Evolutionary conservation across 2,329 filamentous ascomycete species (phyloP), one percentile per base, ranked within the genome.

Genomic region (Ceratocystis diversiconidia): DNA sequence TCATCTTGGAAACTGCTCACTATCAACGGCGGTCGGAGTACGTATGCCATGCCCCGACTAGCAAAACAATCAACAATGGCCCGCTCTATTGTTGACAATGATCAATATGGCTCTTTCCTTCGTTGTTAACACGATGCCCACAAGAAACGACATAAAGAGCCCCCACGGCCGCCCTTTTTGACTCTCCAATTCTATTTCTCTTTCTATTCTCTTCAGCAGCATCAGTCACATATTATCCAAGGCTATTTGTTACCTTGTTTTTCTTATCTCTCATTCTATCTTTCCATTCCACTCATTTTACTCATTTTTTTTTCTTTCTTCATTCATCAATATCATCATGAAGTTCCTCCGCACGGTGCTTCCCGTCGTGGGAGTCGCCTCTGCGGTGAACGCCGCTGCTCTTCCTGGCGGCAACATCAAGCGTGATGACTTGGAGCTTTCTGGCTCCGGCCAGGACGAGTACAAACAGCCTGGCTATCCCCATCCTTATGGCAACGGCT

Each of bases 321-420:
- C 46, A 60, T 65, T 48, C 55, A 59, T 59, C 61, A 63, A 50
- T 48, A 63, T 46, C 64, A 61, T 59, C 63, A 67, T 67, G 66
- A 67, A 67, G 63, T 67, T 67, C 59, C 63, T 67, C 50, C 66
- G 63, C 50, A 67, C 66, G 46, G 66, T 67, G 41, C 50, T 67
- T 43, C 66, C 66, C n/a, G 66, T 67, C 25, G 63, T 67, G 63
- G 66, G 66, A 60, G 66, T 67, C 36, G 63, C 66, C 50, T 67
- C 66, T 61, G 64, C 63, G 36, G 64, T 67, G 59, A 67, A 67
- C 59, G 63, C 66, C 25, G 67, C 62, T 25, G 65, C 61, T 32
- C 61, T 64, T 36, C 61, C 44, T 48, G 50, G 63, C 25, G 32
- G 50, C 22, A 62, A 63, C 44, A 60, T 63, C 50, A 64, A 61